A percentile compares a stretch with the other conserved stretches of the same genome.
These are phyloP conservation scores for Blastobotrys chiropterorum DNA, from an alignment of 805 yeast species.

Conservation along the genomic window DNA sequence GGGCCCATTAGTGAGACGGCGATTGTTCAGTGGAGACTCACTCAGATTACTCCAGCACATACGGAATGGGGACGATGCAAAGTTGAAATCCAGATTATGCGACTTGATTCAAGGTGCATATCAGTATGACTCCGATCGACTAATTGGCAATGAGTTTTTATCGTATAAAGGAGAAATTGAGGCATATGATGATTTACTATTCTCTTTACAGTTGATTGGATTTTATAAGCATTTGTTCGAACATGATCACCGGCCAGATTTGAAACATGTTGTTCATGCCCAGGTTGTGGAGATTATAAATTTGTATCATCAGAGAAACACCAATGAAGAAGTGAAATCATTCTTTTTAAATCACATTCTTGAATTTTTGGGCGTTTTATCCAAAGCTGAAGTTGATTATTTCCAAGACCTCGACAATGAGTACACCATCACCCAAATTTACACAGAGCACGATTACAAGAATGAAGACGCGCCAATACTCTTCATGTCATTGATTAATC, in stretches of 20 bases:
- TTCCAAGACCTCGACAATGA: constrained; percentile 24
- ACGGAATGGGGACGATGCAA: constrained; percentile 18
- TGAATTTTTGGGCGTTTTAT: constrained; percentile 23
- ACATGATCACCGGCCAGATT: constrained; percentile 7
- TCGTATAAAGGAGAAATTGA: constrained; percentile 6
- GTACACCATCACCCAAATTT: constrained; percentile 18
- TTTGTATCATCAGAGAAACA: constrained; percentile 15
- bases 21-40: constrained; percentile 21
- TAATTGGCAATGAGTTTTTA: background rate
- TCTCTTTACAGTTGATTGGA: constrained; percentile 26
- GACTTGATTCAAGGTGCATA: constrained; percentile 22
- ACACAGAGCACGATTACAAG: background rate
- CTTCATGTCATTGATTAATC: constrained; percentile 27
- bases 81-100: constrained; percentile 23
- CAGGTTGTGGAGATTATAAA: constrained; percentile 18
- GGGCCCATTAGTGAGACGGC: constrained; percentile 30
- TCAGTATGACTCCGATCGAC: constrained; percentile 6
- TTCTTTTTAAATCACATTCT: constrained; percentile 24
- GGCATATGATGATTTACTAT: constrained; percentile 28
- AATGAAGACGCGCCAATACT: constrained; percentile 14
- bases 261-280: constrained; percentile 17
- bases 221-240: constrained; percentile 29
- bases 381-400: constrained; percentile 19
- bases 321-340: constrained; percentile 7
- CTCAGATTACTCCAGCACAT: background rate